These are phyloP conservation scores for Phialocephala subalpina DNA, from an alignment of 2,329 filamentous ascomycete genomes.

Conservation along the genomic window DNA sequence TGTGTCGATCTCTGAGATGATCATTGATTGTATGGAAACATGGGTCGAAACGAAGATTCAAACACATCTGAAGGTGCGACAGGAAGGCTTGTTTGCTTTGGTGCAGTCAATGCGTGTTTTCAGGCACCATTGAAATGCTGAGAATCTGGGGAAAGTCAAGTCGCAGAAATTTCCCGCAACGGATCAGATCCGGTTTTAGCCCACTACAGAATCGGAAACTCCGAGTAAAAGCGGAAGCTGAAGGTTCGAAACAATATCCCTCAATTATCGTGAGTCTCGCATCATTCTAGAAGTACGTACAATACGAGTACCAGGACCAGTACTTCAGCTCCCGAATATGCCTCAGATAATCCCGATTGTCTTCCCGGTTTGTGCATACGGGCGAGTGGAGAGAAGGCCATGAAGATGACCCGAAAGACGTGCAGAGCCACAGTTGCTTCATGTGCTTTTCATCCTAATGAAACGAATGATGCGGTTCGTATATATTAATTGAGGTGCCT, in stretches of 20 bases:
- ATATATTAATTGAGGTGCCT: neutral
- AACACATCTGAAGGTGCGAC: conserved; percentile 1
- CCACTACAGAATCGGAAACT: neutral
- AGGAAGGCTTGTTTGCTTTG: neutral
- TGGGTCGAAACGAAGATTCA: conserved; percentile 1
- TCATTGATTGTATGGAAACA: neutral
- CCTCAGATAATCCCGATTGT: neutral
- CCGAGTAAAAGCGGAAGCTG: neutral
- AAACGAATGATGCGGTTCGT: conserved; percentile 1
- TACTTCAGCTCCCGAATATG: neutral
- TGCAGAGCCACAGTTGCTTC: neutral
- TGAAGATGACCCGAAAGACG: neutral
- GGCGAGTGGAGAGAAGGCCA: neutral
- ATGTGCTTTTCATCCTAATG: neutral
- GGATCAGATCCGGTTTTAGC: neutral
- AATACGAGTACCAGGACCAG: neutral
- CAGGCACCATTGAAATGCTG: neutral
- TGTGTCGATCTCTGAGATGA: conserved; percentile 1
- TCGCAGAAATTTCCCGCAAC: neutral
- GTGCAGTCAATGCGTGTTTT: conserved; percentile 2
- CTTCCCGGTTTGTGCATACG: neutral
- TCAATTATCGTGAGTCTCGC: neutral
- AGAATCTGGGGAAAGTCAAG: conserved; percentile 3
- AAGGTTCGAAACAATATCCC: neutral
- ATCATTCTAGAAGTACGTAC: neutral